Evolutionary conservation across 495 filamentous ascomycete species (phyloP).

Genomic region (Daldinia decipiens): DNA sequence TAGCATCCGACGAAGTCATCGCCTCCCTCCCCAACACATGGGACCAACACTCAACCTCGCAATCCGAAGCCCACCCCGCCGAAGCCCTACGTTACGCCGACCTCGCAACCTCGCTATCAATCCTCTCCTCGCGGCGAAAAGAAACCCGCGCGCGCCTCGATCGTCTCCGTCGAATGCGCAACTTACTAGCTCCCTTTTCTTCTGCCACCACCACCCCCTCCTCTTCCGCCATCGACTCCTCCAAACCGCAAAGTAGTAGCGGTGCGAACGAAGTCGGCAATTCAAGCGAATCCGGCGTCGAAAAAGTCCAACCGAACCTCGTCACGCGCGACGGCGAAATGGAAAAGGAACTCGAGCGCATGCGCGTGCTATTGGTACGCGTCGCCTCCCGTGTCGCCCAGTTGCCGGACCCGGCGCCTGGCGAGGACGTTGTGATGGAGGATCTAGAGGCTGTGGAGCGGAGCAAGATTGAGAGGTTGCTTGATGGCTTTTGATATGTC

Average conservation of each 20-base stretch:
- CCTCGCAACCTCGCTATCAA: conserved; percentile 61
- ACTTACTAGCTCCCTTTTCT: conserved; percentile 67
- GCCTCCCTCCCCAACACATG: conserved; percentile 57
- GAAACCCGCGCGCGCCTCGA: conserved; percentile 65
- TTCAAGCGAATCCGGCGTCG: conserved; percentile 3
- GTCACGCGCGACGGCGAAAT: conserved; percentile 78
- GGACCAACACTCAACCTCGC: conserved; percentile 46
- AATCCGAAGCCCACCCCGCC: conserved; percentile 46
- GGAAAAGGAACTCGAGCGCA: conserved; percentile 76
- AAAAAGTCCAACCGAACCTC: conserved; percentile 79
- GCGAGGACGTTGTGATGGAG: conserved; percentile 39
- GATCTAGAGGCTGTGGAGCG: conserved; percentile 53
- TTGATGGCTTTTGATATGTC: conserved; percentile 48
- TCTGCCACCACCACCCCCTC: background rate
- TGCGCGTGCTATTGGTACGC: conserved; percentile 77
- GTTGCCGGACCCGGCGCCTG: conserved; percentile 44
- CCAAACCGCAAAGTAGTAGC: background rate
- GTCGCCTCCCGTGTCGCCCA: conserved; percentile 69
- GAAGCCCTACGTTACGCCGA: conserved; percentile 63
- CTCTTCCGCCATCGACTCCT: background rate
- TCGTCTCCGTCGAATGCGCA: conserved; percentile 65
- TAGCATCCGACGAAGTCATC: conserved; percentile 52
- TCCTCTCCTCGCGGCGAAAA: conserved; percentile 63
- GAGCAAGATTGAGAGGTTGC: conserved; percentile 53
- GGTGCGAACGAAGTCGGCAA: background rate